phyloP scores from a whole-genome alignment of 2,329 filamentous ascomycete genomes.

The Gaeumannomyces sp. region DNA sequence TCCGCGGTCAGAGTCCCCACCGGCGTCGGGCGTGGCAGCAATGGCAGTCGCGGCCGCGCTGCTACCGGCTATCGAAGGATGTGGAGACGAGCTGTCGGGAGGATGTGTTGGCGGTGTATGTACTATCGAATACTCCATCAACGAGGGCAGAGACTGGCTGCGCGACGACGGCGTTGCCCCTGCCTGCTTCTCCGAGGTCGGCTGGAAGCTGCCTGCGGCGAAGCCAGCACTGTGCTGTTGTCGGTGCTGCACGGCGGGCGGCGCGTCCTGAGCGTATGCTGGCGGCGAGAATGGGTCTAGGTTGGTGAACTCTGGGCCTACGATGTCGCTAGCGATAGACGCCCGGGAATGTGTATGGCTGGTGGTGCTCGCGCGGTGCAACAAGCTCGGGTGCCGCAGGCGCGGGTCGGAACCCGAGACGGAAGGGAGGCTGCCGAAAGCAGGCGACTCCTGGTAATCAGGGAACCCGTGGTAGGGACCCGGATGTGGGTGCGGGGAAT shows the following conservation, averaged over 20 bases:
- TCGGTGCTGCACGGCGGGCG: neutral
- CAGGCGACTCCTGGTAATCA: too few species aligned
- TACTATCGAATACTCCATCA: constrained; percentile 17
- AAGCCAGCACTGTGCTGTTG: neutral
- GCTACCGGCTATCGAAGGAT: too few species aligned
- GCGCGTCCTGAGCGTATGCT: neutral
- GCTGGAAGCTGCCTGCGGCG: constrained; percentile 2
- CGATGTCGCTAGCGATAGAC: neutral
- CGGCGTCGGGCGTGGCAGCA: too few species aligned
- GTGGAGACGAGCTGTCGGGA: too few species aligned
- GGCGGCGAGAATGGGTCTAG: constrained; percentile 6
- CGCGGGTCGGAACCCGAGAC: neutral
- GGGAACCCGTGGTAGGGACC: too few species aligned
- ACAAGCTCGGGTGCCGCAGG: neutral
- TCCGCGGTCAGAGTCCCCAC: neutral
- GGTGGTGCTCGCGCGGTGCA: neutral
- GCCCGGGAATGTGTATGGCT: neutral
- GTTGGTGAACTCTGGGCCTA: neutral
- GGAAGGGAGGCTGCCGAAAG: neutral
- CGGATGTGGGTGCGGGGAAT: neutral
- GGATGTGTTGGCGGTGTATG: too few species aligned
- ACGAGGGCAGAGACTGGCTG: constrained; percentile 14
- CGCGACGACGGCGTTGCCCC: neutral
- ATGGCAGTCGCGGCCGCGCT: too few species aligned
- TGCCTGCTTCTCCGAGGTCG: neutral